Evolutionary conservation across 2,329 filamentous ascomycete genomes (phyloP).

Genomic region (Calonectria honghensis): DNA sequence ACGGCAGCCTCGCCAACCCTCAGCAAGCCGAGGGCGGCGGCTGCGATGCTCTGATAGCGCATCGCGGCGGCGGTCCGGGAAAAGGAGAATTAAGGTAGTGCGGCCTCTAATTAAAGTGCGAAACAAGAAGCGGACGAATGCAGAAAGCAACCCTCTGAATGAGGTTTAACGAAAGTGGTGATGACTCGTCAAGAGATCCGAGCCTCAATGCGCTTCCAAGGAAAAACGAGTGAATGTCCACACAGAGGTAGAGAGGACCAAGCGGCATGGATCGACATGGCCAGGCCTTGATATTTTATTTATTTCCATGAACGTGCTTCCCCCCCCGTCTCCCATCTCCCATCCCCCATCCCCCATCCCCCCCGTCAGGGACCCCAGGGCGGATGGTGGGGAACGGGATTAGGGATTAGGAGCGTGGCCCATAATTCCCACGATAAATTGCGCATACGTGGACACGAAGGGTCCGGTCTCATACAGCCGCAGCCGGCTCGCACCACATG

Average conservation of each 20-base stretch:
- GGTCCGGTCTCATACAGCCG: neutral
- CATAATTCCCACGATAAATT: conserved; percentile 24
- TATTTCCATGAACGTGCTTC: neutral
- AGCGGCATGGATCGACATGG: neutral
- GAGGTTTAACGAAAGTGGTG: neutral
- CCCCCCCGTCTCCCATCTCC: no score
- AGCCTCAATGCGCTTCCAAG: neutral
- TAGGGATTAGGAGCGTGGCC: neutral
- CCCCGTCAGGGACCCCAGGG: neutral
- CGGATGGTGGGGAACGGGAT: conserved; percentile 2
- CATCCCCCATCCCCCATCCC: no score
- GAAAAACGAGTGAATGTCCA: neutral
- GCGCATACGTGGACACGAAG: conserved; percentile 22
- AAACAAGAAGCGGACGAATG: neutral
- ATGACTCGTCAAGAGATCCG: neutral
- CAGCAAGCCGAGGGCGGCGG: conserved; percentile 31
- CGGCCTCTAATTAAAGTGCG: no score
- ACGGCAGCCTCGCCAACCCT: conserved; percentile 20
- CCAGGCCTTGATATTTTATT: neutral
- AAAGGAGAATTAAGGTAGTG: neutral
- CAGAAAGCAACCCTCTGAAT: neutral
- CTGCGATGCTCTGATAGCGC: conserved; percentile 27
- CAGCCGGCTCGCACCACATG: neutral
- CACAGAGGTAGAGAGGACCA: neutral
- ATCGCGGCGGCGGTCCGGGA: neutral